Base-by-base conservation (phyloP, 73 alveolate species). In the Halteria grandinella region DNA sequence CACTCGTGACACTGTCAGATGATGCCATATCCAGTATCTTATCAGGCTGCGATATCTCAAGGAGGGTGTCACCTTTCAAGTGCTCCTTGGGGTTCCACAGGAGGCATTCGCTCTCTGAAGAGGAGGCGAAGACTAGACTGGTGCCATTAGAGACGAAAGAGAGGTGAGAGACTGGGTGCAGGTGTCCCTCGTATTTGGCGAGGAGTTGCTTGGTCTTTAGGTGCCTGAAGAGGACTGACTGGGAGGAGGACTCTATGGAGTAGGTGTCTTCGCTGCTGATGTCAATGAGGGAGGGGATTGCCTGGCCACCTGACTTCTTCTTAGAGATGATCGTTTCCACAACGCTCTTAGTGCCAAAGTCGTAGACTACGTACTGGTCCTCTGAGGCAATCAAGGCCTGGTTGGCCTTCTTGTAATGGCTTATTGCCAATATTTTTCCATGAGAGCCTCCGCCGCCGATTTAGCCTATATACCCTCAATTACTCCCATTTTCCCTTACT, bases 101-200 rank as follows among this genome's bases (percentile, higher is more conserved):
- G 3, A 57, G 18, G 28, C 74, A 57, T 57, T 57, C 74, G 23
- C 28, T 57, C 36, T 57, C 36, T 3, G 55, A 51, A 27, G 74
- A 4, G 10, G 74, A 57, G 31, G 36, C 6, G 18, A 57, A 57
- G 15, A 31, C 74, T 33, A 33, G 36, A 14, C 54, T 28, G 14
- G 31, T 17, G 31, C 55, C 36, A 23, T 57, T 57, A 5, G 21
- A 7, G 5, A 39, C 74, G 31, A 57, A 57, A 2, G 11, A 29
- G 10, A 57, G 28, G 28, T 31, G 14, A 5, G 24, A 33, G 6
- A 57, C n/a, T 12, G 15, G 17, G 31, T 57, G 36, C 28, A 33
- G 54, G 36, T 57, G 74, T 33, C 74, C 74, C 8, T 57, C 74
- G 28, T 10, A 57, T 57, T 57, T 57, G 54, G 74, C 74, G 14